A percentile compares a stretch with the other conserved stretches of the same genome.
These are phyloP conservation scores for Hypoxylon sp. DNA, from an alignment of 2,329 filamentous ascomycete species.

Conservation along the genomic window DNA sequence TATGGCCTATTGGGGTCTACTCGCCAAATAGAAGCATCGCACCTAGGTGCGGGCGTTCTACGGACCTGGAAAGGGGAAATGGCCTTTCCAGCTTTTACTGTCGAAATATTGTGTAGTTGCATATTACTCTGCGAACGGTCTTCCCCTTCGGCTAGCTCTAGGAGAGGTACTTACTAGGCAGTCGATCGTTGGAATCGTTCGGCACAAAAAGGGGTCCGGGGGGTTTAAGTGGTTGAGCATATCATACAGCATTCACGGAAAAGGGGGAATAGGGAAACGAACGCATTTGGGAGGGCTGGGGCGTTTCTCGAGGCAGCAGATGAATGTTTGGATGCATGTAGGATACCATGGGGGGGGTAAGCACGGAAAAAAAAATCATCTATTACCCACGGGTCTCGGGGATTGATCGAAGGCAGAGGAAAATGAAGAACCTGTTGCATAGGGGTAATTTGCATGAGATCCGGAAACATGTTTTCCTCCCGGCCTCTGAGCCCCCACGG, in stretches of 20 bases:
- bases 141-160: background rate
- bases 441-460: constrained; percentile 38
- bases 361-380: constrained; percentile 20
- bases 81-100: constrained; percentile 36
- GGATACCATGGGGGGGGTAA: constrained; percentile 30
- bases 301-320: constrained; percentile 16
- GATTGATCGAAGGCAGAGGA: no score
- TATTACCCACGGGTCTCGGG: constrained; percentile 8
- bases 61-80: constrained; percentile 32
- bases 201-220: constrained; percentile 12
- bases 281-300: constrained; percentile 32
- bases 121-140: constrained; percentile 9
- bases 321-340: constrained; percentile 8
- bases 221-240: constrained; percentile 29
- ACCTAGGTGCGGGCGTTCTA: constrained; percentile 43
- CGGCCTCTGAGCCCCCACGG: constrained; percentile 10
- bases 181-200: constrained; percentile 8
- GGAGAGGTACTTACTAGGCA: constrained; percentile 3
- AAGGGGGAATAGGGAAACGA: no score
- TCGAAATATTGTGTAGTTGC: constrained; percentile 41
- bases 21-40: constrained; percentile 43
- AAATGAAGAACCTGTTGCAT: constrained; percentile 34
- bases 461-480: constrained; percentile 33
- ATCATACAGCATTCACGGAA: constrained; percentile 31
- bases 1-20: constrained; percentile 36